Evolutionary conservation across 2,329 filamentous ascomycete genomes (phyloP), one percentile per base, ranked within the genome.

Genomic region (Calonectria crousiana): DNA sequence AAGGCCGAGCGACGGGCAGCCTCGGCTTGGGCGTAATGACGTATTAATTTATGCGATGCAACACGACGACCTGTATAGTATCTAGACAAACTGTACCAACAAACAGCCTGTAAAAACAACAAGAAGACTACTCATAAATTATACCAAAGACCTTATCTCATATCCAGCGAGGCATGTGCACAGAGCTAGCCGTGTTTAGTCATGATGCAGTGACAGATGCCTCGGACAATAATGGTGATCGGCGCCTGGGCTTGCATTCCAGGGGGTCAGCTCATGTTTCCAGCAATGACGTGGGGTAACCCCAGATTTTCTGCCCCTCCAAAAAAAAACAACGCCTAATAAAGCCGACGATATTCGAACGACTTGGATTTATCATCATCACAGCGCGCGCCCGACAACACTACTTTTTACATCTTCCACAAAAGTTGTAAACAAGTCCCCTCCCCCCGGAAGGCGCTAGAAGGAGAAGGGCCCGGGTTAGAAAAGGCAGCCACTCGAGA

Each of bases 1-100:
- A 85, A 84, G 76, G 69, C 73, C 58, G 79, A 80, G 78, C 78
- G 78, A 76, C 74, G 84, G 72, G 74, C 81, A 71, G 67, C 58
- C n/a, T 34, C 65, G 34, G 23, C 38, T 72, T 71, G 32, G 34
- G 60, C 67, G 18, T 62, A 36, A 52, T 51, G 52, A 67, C 32
- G 60, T 38, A 58, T 49, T 41, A 60, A 52, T 44, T 32, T 30
- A 67, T 16, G 56, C 28, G 23, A 65, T 60, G 66, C 49, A 65
- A 44, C 10, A 65, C 49, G 47, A 38, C 34, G 13, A 34, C 32
- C 32, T 47, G 36, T 72, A 52, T 62, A 67, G 30, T 18, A n/a
- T 53, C 13, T 49, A 65, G 18, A 65, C 32, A 73, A 51, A 69
- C 23, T 73, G 66, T 69, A 73, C 51, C 13, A 66, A 49, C 56